A percentile compares a stretch with the other conserved stretches of the same genome.
Conservation (phyloP, 176 grass and related monocot genomes). For the Lolium perenne region DNA sequence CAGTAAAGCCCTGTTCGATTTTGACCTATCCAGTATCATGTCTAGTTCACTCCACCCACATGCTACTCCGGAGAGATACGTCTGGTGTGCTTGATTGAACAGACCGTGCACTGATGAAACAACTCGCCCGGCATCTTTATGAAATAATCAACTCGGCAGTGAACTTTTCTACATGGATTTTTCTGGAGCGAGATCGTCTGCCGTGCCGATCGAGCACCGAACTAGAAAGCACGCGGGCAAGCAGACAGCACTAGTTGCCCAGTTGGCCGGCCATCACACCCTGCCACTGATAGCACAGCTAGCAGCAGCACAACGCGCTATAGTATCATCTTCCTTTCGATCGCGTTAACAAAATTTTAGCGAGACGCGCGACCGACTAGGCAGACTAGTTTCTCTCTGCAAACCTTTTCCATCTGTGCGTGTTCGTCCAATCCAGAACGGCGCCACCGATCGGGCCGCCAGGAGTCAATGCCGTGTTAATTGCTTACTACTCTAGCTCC, state of each 20-base stretch:
- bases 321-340: not conserved
- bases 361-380: too few relatives aligned
- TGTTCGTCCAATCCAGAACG: too few relatives aligned
- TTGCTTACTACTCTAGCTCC: too few relatives aligned
- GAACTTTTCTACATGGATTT: not conserved
- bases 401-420: too few relatives aligned
- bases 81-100: conserved; percentile 12
- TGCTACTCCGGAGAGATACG: not conserved
- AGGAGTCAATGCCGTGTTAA: too few relatives aligned
- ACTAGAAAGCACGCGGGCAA: not conserved
- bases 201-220: not conserved
- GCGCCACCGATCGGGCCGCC: too few relatives aligned
- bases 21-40: conserved; percentile 35
- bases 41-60: not conserved
- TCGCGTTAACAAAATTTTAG: not conserved
- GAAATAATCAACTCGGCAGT: not conserved
- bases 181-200: not conserved
- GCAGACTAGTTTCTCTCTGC: too few relatives aligned
- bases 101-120: not conserved
- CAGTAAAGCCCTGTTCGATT: conserved; percentile 11
- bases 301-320: not conserved
- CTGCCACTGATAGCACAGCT: not conserved
- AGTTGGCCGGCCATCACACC: not conserved
- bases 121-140: not conserved
- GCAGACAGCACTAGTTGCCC: not conserved